phyloP scores from a whole-genome alignment of 176 grass and related monocot species.

The Chloris gayana region DNA sequence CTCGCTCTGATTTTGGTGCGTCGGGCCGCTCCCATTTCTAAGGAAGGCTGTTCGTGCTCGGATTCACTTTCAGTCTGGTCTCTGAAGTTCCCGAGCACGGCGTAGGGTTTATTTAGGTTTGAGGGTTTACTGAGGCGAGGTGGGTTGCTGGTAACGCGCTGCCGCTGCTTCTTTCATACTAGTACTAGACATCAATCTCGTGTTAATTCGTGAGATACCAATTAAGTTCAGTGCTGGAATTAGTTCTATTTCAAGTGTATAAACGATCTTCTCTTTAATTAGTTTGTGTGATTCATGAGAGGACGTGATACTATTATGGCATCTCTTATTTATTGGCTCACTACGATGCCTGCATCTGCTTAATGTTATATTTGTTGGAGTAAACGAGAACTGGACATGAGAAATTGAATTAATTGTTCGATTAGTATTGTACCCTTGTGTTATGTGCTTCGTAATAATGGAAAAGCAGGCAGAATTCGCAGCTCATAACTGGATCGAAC shows the following conservation, averaged over 20 bases:
- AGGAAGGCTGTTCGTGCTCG: neutral
- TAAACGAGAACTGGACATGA: neutral
- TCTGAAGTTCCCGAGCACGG: neutral
- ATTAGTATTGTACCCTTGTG: neutral
- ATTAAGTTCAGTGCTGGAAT: neutral
- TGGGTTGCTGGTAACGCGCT: neutral
- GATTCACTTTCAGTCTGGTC: neutral
- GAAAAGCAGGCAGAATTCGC: neutral
- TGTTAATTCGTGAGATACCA: neutral
- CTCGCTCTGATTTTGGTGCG: neutral
- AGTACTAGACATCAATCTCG: neutral
- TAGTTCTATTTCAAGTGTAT: neutral
- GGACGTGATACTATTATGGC: neutral
- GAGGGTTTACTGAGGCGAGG: slow-evolving; percentile 16
- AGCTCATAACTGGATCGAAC: neutral
- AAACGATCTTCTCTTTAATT: neutral
- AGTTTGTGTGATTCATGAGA: neutral
- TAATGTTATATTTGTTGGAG: neutral
- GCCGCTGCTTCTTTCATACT: neutral
- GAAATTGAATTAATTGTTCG: neutral
- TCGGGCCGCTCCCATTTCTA: neutral
- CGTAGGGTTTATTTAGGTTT: neutral
- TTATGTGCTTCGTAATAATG: neutral
- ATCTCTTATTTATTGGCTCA: neutral
- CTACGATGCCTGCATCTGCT: neutral